phyloP scores from a whole-genome alignment of 768 basidiomycete species.

The Serpula lacrymans region DNA sequence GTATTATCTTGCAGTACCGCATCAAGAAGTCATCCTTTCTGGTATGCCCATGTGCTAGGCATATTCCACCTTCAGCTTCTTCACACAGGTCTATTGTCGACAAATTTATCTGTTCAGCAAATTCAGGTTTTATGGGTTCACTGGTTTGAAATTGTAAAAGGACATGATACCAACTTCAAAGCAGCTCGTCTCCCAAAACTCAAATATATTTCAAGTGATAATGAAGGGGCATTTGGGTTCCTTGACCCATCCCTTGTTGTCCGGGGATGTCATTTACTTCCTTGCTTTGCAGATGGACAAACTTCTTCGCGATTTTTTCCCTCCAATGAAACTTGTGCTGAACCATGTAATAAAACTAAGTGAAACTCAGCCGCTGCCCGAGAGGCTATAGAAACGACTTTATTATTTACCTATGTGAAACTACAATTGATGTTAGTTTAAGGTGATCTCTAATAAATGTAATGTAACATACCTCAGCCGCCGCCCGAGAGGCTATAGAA shows the following conservation, averaged over 20 bases:
- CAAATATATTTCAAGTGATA: constrained; percentile 21
- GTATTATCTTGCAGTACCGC: constrained; percentile 6
- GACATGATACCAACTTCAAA: constrained; percentile 9
- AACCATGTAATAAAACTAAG: too few relatives aligned
- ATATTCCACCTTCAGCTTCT: constrained; percentile 16
- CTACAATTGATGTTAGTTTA: too few relatives aligned
- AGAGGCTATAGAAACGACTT: too few relatives aligned
- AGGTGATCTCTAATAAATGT: too few relatives aligned
- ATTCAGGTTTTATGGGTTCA: constrained; percentile 36
- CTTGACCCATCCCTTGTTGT: constrained; percentile 23
- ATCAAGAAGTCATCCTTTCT: constrained; percentile 16
- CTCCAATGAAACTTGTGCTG: too few relatives aligned
- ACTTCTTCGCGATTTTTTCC: too few relatives aligned
- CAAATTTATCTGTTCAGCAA: neutral
- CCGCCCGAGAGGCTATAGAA: too few relatives aligned
- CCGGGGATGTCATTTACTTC: constrained; percentile 24
- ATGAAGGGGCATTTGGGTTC: constrained; percentile 31
- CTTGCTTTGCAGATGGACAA: constrained; percentile 20
- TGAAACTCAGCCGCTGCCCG: too few relatives aligned
- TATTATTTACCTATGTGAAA: too few relatives aligned
- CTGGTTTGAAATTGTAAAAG: constrained; percentile 29
- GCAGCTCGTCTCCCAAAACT: constrained; percentile 20
- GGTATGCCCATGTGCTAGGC: constrained; percentile 21
- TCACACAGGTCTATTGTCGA: neutral
- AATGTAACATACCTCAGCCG: too few relatives aligned